phyloP scores from a whole-genome alignment of 345 rosid species.

The Iberis pinnata region DNA sequence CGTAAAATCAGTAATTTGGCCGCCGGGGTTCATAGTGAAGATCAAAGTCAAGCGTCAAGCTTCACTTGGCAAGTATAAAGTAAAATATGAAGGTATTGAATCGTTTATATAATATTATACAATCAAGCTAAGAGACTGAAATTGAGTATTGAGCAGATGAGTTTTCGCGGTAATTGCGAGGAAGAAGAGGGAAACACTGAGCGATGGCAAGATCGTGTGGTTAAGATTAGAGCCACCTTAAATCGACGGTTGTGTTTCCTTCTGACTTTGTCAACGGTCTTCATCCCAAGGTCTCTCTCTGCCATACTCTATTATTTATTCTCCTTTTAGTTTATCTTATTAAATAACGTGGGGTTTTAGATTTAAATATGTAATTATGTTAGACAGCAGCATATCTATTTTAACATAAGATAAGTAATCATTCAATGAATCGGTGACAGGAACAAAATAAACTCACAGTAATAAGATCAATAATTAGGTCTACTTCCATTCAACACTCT shows the following conservation, averaged over 20 bases:
- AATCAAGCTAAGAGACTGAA: background rate
- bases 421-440: too few relatives aligned
- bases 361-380: too few relatives aligned
- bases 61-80: background rate
- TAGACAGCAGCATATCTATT: too few relatives aligned
- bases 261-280: conserved; percentile 31
- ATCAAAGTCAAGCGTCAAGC: conserved; percentile 6
- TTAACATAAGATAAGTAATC: too few relatives aligned
- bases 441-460: too few relatives aligned
- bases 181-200: conserved; percentile 37
- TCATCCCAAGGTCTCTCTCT: conserved; percentile 10
- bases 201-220: conserved; percentile 31
- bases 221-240: conserved; percentile 46
- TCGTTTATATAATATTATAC: background rate
- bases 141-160: background rate
- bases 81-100: background rate
- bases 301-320: background rate
- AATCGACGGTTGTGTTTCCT: conserved; percentile 30
- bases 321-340: too few relatives aligned
- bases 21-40: conserved; percentile 27
- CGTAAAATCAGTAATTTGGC: conserved; percentile 63
- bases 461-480: too few relatives aligned
- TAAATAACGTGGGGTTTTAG: too few relatives aligned
- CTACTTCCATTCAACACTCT: too few relatives aligned
- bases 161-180: conserved; percentile 44